These are phyloP conservation scores for Syzygium syzygioides DNA, from an alignment of 441 rosid genomes.

Conservation along the genomic window DNA sequence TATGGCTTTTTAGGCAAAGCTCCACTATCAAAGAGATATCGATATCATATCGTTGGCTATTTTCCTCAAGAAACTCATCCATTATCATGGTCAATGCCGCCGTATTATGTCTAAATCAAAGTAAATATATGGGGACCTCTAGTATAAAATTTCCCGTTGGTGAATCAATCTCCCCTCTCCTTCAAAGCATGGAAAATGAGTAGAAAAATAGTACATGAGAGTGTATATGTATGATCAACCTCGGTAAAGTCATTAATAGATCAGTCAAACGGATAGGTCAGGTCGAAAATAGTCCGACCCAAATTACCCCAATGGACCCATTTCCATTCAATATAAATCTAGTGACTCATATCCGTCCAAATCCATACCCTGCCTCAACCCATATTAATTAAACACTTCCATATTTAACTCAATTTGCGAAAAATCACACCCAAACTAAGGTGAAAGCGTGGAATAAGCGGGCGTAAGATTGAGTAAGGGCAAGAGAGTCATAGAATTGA, in stretches of 20 bases:
- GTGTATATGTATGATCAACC: neutral
- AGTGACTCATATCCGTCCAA: too few relatives aligned
- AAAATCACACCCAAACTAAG: too few relatives aligned
- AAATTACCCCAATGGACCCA: too few relatives aligned
- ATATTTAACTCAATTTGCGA: too few relatives aligned
- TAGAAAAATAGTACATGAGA: neutral
- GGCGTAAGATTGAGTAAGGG: too few relatives aligned
- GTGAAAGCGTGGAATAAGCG: too few relatives aligned
- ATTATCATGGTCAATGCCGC: accelerated
- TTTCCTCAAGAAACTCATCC: neutral
- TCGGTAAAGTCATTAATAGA: neutral
- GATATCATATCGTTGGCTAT: neutral
- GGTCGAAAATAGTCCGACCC: too few relatives aligned
- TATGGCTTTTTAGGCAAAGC: neutral
- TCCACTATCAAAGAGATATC: neutral
- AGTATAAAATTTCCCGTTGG: neutral
- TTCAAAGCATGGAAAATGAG: neutral
- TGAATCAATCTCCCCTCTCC: neutral
- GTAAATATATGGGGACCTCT: neutral
- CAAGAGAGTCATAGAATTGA: too few relatives aligned
- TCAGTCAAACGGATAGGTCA: too few relatives aligned
- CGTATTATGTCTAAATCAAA: neutral
- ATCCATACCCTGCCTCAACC: too few relatives aligned
- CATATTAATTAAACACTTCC: too few relatives aligned
- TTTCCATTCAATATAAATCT: too few relatives aligned